Percentiles rank a stretch among this genome's conserved stretches.
These are phyloP conservation scores for Scutellaria minor DNA, from an alignment of 257 asterid genomes.

Conservation along the genomic window DNA sequence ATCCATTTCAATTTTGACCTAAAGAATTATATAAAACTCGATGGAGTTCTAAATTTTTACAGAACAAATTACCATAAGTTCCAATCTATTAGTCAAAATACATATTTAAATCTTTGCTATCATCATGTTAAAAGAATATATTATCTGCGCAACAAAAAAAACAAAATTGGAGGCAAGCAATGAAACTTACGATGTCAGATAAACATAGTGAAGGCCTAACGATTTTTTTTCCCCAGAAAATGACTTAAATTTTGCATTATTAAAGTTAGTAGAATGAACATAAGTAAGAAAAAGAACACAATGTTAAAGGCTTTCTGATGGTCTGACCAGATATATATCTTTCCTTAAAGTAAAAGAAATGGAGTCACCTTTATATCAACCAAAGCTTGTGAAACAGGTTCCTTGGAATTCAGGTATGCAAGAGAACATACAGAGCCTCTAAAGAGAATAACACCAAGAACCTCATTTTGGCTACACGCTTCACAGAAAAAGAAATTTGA, in stretches of 20 bases:
- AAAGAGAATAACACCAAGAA: conserved; percentile 70
- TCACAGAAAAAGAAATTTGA: conserved; percentile 40
- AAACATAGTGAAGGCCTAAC: conserved; percentile 1
- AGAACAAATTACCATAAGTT: conserved; percentile 7
- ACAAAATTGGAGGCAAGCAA: neutral
- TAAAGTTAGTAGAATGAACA: conserved; percentile 22
- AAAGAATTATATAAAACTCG: neutral
- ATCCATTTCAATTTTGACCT: conserved; percentile 20
- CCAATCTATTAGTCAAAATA: conserved; percentile 19
- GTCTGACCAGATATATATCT: neutral
- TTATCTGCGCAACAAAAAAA: conserved; percentile 2
- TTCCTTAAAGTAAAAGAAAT: conserved; percentile 28
- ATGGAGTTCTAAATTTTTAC: conserved; percentile 12
- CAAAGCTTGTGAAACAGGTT: conserved; percentile 78
- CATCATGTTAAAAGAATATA: conserved; percentile 12
- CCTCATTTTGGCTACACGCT: conserved; percentile 69
- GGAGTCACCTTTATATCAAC: conserved; percentile 79
- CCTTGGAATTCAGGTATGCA: conserved; percentile 77
- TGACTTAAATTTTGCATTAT: neutral
- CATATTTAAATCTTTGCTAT: conserved; percentile 12
- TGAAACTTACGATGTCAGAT: conserved; percentile 6
- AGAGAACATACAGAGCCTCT: conserved; percentile 76
- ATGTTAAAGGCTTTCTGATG: neutral
- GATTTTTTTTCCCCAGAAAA: neutral
- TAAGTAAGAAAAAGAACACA: neutral